These are phyloP conservation scores for Jaapia argillacea DNA, from an alignment of 768 basidiomycete species.

Conservation along the genomic window DNA sequence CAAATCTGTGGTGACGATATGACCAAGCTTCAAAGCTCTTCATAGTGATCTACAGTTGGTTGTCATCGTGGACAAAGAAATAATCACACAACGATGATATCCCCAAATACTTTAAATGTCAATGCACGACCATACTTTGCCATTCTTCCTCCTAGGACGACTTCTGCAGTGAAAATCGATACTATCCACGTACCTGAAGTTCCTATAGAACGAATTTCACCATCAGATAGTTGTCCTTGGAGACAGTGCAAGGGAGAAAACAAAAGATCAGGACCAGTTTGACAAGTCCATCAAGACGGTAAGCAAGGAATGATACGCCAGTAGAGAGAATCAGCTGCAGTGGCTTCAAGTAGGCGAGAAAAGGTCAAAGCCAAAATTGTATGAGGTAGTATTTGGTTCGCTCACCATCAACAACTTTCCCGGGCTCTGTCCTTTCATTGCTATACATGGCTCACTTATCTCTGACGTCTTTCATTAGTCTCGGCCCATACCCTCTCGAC, in stretches of 20 bases:
- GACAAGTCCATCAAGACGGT: neutral
- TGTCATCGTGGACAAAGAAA: neutral
- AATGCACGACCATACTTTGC: conserved; percentile 6
- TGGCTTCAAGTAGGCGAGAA: no score
- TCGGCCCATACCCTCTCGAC: no score
- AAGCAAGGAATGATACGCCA: neutral
- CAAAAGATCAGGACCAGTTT: neutral
- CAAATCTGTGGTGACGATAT: conserved; percentile 24
- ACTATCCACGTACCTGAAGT: neutral
- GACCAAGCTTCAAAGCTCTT: conserved; percentile 6
- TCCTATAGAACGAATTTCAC: neutral
- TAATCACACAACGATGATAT: conserved; percentile 4
- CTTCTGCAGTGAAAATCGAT: neutral
- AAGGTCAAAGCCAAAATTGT: no score
- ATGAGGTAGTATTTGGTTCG: neutral
- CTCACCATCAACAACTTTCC: no score
- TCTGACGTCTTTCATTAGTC: no score
- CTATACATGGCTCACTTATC: no score
- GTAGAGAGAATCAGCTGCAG: neutral
- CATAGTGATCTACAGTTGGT: neutral
- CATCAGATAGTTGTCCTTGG: neutral
- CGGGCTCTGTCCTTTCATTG: no score
- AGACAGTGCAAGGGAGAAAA: neutral
- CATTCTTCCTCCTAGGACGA: conserved; percentile 5
- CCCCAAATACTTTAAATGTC: conserved; percentile 1